phyloP scores from a whole-genome alignment of 2,329 filamentous ascomycete species.

The Teratosphaeria viscida region DNA sequence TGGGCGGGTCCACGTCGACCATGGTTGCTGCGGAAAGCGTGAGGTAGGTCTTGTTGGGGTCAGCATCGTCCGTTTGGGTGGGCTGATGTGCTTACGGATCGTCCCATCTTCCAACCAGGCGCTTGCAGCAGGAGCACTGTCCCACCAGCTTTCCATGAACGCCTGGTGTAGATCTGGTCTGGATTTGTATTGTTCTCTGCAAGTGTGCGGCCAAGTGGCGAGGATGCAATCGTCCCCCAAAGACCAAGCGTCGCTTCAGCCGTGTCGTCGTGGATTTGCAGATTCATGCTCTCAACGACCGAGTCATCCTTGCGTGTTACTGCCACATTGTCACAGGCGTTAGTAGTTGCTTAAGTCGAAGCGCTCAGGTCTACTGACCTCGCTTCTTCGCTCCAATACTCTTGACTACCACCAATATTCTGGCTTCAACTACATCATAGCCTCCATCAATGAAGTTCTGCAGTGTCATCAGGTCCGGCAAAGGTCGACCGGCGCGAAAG shows the following conservation, averaged over 20 bases:
- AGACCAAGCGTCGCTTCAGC: conserved; percentile 43
- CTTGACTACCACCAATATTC: conserved; percentile 48
- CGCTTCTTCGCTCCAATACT: conserved; percentile 44
- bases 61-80: not conserved
- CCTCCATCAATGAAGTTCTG: conserved; percentile 45
- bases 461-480: conserved; percentile 46
- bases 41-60: conserved; percentile 17
- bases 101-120: conserved; percentile 21
- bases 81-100: conserved; percentile 13
- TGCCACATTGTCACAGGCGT: conserved; percentile 5
- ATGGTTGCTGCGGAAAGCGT: conserved; percentile 35
- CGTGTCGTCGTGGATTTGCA: conserved; percentile 50
- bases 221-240: conserved; percentile 40
- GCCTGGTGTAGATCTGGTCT: conserved; percentile 4
- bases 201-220: conserved; percentile 9
- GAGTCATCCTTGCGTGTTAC: conserved; percentile 40
- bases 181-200: not conserved
- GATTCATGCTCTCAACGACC: conserved; percentile 37
- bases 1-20: conserved; percentile 46
- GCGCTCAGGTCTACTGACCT: not conserved
- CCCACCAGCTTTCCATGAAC: conserved; percentile 20
- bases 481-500: conserved; percentile 25
- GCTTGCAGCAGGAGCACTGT: conserved; percentile 22
- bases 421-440: conserved; percentile 41
- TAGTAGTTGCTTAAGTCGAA: not conserved